Evolutionary conservation across 2,329 filamentous ascomycete genomes (phyloP), one percentile per base, ranked within the genome.

Genomic region (Sclerotinia minor): DNA sequence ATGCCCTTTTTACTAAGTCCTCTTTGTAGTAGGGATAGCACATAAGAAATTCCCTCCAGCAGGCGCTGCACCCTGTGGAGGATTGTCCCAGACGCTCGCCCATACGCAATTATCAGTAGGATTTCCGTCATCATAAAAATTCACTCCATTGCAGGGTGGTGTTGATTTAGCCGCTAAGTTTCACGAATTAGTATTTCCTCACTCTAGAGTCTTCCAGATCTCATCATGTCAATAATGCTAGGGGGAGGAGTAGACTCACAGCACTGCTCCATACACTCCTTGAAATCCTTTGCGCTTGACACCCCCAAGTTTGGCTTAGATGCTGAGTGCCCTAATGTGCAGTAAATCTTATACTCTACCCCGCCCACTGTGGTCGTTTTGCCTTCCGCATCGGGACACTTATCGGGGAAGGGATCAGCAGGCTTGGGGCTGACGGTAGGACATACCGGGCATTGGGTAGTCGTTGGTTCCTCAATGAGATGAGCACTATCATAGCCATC

Each of bases 211-310:
- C 9, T 13, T n/a, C 47, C 21, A n/a, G 21, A n/a, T 49, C 21
- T n/a, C 21, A 49, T 49, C 19, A 47, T 4, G 54, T 26, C 6
- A 38, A 24, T 11, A 17, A 41, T 11, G 21, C 2, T 50, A 21
- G n/a, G 8, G 8, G 9, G 13, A 19, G n/a, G n/a, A 6, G 32
- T 24, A n/a, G n/a, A 63, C 59, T 63, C n/a, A 63, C 59, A 63
- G 32, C 59, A 63, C n/a, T 63, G 59, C 32, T 63, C 59, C 59
- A 63, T 63, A 29, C 59, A 63, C 45, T 63, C 59, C n/a, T 63
- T 63, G 21, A 63, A 63, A 26, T 63, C n/a, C 9, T 50, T 63
- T 50, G 59, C 45, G 5, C 59, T 63, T 32, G 59, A 63, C 26
- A 50, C 45, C 13, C 59, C 59, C 45, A 63, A 50, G 59, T 50